Evolutionary conservation across 2,329 filamentous ascomycete species (phyloP).

Genomic region (Fusarium sterilihyphosum): DNA sequence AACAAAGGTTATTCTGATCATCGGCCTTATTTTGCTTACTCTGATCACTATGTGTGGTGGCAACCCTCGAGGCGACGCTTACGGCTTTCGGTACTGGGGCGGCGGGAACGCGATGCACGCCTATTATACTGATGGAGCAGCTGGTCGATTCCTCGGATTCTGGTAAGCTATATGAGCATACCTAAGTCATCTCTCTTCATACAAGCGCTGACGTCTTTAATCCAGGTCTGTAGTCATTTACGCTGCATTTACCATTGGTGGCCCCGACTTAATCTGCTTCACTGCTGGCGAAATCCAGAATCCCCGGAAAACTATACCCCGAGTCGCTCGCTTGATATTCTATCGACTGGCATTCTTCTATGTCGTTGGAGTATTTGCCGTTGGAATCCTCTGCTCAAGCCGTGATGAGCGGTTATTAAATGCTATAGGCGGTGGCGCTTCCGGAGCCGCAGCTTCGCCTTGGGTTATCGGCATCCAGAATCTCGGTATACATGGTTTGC

Average conservation of each 20-base stretch:
- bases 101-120: neutral
- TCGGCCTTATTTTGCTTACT: neutral
- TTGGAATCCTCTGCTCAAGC: neutral
- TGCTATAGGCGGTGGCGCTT: neutral
- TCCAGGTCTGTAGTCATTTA: neutral
- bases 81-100: neutral
- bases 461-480: neutral
- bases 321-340: neutral
- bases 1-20: neutral
- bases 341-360: neutral
- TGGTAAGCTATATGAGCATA: neutral
- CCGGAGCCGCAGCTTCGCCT: neutral
- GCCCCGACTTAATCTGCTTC: neutral
- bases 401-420: neutral
- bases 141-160: neutral
- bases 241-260: neutral
- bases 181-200: accelerated
- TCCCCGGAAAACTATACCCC: neutral
- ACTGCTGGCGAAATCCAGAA: neutral
- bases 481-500: neutral
- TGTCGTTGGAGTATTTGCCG: neutral
- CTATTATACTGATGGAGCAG: neutral
- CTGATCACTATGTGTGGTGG: neutral
- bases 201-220: neutral
- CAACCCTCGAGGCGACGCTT: neutral